Conservation (phyloP, 495 filamentous ascomycete genomes). For the Hypoxylon cercidicola region DNA sequence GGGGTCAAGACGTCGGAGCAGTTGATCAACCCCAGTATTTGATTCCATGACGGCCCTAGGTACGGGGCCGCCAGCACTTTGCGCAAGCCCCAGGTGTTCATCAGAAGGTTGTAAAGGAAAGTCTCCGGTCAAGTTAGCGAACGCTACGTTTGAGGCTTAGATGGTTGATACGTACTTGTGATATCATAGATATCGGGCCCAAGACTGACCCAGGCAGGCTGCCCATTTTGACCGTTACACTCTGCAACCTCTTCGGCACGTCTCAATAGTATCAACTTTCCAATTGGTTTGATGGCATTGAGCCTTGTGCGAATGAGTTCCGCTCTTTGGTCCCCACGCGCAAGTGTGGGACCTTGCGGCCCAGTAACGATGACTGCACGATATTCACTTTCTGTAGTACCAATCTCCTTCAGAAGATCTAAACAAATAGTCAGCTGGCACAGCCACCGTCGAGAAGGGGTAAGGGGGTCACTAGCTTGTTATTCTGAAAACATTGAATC, state of each 20-base stretch:
- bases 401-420: background rate
- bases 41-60: background rate
- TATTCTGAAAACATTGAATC: conserved; percentile 13
- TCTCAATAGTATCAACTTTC: conserved; percentile 8
- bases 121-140: conserved; percentile 9
- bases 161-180: conserved; percentile 9
- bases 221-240: conserved; percentile 16
- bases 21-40: background rate
- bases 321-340: background rate
- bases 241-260: conserved; percentile 22
- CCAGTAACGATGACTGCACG: background rate
- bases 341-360: conserved; percentile 5
- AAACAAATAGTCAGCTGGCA: background rate
- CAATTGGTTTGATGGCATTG: conserved; percentile 7
- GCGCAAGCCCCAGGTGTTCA: background rate
- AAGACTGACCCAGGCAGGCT: conserved; percentile 12
- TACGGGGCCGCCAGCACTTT: conserved; percentile 12
- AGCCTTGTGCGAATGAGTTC: conserved; percentile 1
- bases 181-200: conserved; percentile 10
- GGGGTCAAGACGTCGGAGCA: conserved; percentile 1
- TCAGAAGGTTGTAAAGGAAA: conserved; percentile 3
- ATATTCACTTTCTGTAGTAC: conserved; percentile 8
- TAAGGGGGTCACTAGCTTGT: conserved; percentile 1
- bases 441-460: background rate
- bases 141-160: background rate